A percentile compares a stretch with the other conserved stretches of the same genome.
phyloP scores from a whole-genome alignment of 192 early-diverging fungal genomes.

The Rhizophlyctis rosea region DNA sequence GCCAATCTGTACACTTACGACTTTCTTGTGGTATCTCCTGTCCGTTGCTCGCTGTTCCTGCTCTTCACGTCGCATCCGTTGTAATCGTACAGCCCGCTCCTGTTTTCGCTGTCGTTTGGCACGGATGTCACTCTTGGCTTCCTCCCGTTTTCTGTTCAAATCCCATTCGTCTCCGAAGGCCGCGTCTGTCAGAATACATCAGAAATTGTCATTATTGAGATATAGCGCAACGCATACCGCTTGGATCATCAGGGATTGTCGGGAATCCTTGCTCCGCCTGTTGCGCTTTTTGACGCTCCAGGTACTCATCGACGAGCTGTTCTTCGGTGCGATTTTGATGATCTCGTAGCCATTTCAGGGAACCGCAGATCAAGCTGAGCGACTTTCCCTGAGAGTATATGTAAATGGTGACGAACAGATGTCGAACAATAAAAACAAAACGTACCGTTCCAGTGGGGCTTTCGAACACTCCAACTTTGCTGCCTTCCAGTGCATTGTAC shows the following conservation, averaged over 20 bases:
- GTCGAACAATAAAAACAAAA: background rate
- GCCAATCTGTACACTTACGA: background rate
- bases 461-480: slow-evolving; percentile 81
- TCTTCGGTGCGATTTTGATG: slow-evolving; percentile 5
- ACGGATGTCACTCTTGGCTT: slow-evolving; percentile 13
- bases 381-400: slow-evolving; percentile 70
- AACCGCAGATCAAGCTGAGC: slow-evolving; percentile 80
- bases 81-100: slow-evolving; percentile 35
- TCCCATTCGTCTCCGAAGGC: background rate
- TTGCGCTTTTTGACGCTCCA: slow-evolving; percentile 26
- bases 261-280: slow-evolving; percentile 30
- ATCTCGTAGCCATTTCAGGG: slow-evolving; percentile 77
- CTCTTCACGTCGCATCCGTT: slow-evolving; percentile 33
- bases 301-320: background rate
- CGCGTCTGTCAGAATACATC: background rate
- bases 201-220: background rate
- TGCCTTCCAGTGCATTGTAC: slow-evolving; percentile 64
- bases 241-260: background rate
- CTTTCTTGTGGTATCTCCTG: slow-evolving; percentile 1
- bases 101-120: slow-evolving; percentile 24
- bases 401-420: background rate
- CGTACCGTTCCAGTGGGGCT: slow-evolving; percentile 86
- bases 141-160: background rate
- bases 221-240: slow-evolving; percentile 1
- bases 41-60: slow-evolving; percentile 28